phyloP scores from a whole-genome alignment of 2,329 filamentous ascomycete genomes.

The Hymenoscyphus salicellus region DNA sequence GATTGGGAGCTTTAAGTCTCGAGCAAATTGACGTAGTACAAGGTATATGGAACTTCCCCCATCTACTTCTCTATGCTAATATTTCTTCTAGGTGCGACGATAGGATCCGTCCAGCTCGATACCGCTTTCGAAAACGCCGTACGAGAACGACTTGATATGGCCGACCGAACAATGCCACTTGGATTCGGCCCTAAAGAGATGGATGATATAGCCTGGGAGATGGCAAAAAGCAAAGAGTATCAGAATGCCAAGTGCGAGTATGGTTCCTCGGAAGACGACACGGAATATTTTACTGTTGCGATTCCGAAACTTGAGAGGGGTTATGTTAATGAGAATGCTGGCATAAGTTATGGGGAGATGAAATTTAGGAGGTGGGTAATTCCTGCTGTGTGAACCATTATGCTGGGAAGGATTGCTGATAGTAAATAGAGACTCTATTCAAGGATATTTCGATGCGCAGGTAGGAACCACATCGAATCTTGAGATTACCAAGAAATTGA shows the following conservation, averaged over 20 bases:
- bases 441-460: conserved; percentile 18
- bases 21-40: conserved; percentile 21
- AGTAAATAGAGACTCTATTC: conserved; percentile 13
- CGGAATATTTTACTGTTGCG: conserved; percentile 37
- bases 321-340: conserved; percentile 35
- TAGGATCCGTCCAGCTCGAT: conserved; percentile 42
- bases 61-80: conserved; percentile 3
- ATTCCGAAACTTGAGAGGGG: conserved; percentile 36
- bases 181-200: conserved; percentile 28
- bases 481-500: not conserved
- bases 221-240: conserved; percentile 41
- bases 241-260: conserved; percentile 42
- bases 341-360: conserved; percentile 25
- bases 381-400: not conserved
- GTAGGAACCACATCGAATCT: not conserved
- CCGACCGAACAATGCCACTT: conserved; percentile 28
- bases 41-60: not conserved
- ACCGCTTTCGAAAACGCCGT: conserved; percentile 39
- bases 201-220: conserved; percentile 39
- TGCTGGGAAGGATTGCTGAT: not conserved
- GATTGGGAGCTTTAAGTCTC: conserved; percentile 29
- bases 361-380: conserved; percentile 16
- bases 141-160: conserved; percentile 32
- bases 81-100: conserved; percentile 13
- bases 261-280: conserved; percentile 36